These are phyloP conservation scores for Globisporangium perplexum DNA, from an alignment of 352 stramenopile species.

Conservation along the genomic window DNA sequence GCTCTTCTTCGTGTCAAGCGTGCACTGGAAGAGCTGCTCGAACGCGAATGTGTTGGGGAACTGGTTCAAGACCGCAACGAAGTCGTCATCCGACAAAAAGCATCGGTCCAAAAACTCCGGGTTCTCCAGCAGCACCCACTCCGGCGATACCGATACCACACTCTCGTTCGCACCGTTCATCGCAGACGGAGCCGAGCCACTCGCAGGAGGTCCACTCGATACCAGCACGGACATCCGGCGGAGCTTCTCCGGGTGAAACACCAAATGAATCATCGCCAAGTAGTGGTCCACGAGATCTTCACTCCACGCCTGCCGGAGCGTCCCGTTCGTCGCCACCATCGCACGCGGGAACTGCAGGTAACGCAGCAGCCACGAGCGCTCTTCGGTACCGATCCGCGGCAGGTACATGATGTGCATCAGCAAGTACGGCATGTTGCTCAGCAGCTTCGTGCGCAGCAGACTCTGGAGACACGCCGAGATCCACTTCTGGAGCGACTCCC, in stretches of 20 bases:
- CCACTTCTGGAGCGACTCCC: conserved; percentile 77
- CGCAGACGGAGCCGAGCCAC: conserved; percentile 8
- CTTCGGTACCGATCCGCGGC: conserved; percentile 68
- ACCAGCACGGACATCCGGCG: conserved; percentile 62
- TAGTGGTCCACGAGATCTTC: conserved; percentile 84
- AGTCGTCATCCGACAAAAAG: conserved; percentile 82
- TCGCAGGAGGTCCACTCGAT: conserved; percentile 44
- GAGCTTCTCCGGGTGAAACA: conserved; percentile 85
- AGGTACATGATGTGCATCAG: conserved; percentile 86
- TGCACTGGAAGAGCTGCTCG: conserved; percentile 66
- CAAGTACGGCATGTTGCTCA: conserved; percentile 79
- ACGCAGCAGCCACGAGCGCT: conserved; percentile 71
- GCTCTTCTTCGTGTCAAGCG: conserved; percentile 67
- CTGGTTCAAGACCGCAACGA: conserved; percentile 78
- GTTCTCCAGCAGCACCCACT: conserved; percentile 84
- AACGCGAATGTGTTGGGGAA: conserved; percentile 82
- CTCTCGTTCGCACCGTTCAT: conserved; percentile 19
- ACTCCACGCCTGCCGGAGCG: conserved; percentile 58
- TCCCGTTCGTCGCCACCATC: conserved; percentile 49
- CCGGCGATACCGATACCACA: conserved; percentile 34
- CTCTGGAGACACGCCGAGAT: conserved; percentile 62
- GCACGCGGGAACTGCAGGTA: conserved; percentile 80
- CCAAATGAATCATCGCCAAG: conserved; percentile 79
- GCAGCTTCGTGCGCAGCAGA: conserved; percentile 50
- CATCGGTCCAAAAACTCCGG: conserved; percentile 74